phyloP scores from a whole-genome alignment of 2,329 filamentous ascomycete species.

The Pestalotiopsis sp. region DNA sequence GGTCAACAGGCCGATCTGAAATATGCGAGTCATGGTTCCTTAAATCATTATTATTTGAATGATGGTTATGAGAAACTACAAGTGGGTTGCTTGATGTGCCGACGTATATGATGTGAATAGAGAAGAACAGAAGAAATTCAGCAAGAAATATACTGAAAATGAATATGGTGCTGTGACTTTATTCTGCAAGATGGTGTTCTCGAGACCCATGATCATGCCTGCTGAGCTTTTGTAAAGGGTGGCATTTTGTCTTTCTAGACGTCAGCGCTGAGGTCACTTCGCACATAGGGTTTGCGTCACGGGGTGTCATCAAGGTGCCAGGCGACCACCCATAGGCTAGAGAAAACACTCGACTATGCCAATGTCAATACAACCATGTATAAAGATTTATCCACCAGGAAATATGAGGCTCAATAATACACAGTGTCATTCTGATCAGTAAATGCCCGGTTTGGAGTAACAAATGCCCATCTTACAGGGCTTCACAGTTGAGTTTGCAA shows the following conservation, averaged over 20 bases:
- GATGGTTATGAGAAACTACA: too few relatives aligned
- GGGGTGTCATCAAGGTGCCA: not conserved
- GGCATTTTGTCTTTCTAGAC: not conserved
- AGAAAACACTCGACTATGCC: too few relatives aligned
- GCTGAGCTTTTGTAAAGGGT: not conserved
- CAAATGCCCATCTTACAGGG: too few relatives aligned
- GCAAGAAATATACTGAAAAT: too few relatives aligned
- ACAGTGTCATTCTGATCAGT: too few relatives aligned
- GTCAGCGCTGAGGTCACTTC: not conserved
- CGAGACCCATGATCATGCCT: not conserved
- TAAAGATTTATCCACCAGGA: too few relatives aligned
- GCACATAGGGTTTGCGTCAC: not conserved
- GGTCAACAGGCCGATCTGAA: slow-evolving; percentile 21
- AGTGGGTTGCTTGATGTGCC: not conserved
- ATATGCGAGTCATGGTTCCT: slow-evolving; percentile 19
- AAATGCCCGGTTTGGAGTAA: too few relatives aligned
- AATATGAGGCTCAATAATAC: too few relatives aligned
- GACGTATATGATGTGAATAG: not conserved
- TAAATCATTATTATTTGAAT: not conserved
- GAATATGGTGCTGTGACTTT: not conserved
- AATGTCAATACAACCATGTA: too few relatives aligned
- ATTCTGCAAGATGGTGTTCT: not conserved
- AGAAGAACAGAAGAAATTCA: too few relatives aligned
- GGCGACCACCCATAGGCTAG: too few relatives aligned
- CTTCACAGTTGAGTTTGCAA: too few relatives aligned